Evolutionary conservation across 768 basidiomycete species (phyloP).

Genomic region (Tubosaeta brunneosetosa): DNA sequence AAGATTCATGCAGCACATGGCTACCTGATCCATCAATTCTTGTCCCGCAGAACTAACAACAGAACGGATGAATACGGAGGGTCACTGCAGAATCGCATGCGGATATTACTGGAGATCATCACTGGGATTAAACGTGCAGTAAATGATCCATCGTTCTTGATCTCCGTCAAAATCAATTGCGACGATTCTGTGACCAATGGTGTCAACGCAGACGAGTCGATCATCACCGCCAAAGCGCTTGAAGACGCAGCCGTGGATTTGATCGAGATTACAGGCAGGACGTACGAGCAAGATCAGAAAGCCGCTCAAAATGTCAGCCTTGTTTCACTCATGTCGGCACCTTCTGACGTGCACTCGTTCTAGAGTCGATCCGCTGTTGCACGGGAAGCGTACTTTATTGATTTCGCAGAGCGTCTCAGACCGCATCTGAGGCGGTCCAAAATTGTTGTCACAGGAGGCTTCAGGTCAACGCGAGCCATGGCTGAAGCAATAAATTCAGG

Average conservation of each 20-base stretch:
- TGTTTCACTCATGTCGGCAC: neutral
- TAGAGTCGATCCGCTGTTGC: conserved; percentile 11
- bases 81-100: conserved; percentile 43
- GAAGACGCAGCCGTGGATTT: conserved; percentile 35
- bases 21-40: conserved; percentile 45
- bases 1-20: conserved; percentile 45
- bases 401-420: conserved; percentile 26
- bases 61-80: conserved; percentile 59
- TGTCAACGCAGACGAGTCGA: conserved; percentile 30
- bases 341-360: neutral
- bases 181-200: conserved; percentile 28
- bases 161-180: conserved; percentile 34
- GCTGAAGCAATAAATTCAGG: conserved; percentile 22
- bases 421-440: conserved; percentile 23
- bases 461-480: conserved; percentile 27
- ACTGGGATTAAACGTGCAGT: conserved; percentile 41
- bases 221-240: conserved; percentile 26
- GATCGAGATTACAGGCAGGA: conserved; percentile 40
- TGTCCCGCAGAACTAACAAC: conserved; percentile 40
- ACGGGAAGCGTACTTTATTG: conserved; percentile 30
- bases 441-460: conserved; percentile 30
- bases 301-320: conserved; percentile 7
- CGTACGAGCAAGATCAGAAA: conserved; percentile 26
- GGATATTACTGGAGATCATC: conserved; percentile 45
- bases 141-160: conserved; percentile 23